Evolutionary conservation across 2,329 filamentous ascomycete genomes (phyloP).

Genomic region (Gyromitra esculenta): DNA sequence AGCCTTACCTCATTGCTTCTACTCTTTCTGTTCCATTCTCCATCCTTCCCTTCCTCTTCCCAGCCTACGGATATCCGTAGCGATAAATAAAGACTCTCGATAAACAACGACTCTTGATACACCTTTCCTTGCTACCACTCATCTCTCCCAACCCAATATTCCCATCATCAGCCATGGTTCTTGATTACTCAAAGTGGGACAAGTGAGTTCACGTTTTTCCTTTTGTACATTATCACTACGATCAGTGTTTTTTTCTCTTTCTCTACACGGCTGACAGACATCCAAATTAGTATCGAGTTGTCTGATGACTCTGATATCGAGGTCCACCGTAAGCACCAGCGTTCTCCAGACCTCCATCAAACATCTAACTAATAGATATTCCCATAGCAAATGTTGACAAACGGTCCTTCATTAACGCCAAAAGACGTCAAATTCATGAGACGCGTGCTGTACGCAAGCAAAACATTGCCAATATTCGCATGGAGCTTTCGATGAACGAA

Average conservation of each 20-base stretch:
- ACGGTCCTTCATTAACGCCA: conserved; percentile 95
- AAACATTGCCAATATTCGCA: conserved; percentile 90
- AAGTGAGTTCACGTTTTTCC: conserved; percentile 39
- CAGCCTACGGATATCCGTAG: too few species aligned
- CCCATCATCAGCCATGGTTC: conserved; percentile 61
- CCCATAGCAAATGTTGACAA: conserved; percentile 86
- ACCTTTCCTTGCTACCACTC: not conserved
- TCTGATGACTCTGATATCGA: conserved; percentile 98
- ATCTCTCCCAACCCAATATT: not conserved
- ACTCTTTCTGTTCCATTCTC: not conserved
- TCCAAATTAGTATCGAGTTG: conserved; percentile 84
- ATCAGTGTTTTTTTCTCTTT: conserved; percentile 54
- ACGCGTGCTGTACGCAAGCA: conserved; percentile 85
- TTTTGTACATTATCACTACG: not conserved
- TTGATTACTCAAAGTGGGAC: conserved; percentile 58
- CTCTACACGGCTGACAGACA: conserved; percentile 58
- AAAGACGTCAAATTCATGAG: conserved; percentile 96
- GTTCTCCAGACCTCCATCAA: not conserved
- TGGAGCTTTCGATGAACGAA: conserved; percentile 92
- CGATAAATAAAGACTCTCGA: too few species aligned
- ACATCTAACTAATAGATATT: conserved; percentile 22
- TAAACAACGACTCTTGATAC: too few species aligned
- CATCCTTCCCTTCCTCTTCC: not conserved
- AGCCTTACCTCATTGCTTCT: not conserved
- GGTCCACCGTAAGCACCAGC: conserved; percentile 72